Conservation (phyloP, 2,329 filamentous ascomycete genomes). For the Huntiella decipiens region DNA sequence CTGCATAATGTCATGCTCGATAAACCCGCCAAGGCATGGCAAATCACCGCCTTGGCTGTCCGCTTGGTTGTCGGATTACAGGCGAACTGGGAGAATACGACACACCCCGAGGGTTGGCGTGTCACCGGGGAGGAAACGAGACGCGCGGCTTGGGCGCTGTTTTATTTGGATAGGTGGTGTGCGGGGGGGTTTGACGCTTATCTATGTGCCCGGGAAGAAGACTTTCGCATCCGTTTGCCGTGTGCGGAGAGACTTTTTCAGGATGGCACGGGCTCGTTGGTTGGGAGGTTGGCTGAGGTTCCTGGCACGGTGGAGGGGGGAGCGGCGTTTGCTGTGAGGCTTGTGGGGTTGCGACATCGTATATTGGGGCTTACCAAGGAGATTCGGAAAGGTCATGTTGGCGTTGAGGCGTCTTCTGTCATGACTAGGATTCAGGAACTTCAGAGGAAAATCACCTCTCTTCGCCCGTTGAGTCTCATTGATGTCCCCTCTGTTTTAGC, state of each 20-base stretch:
- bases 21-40: conserved; percentile 23
- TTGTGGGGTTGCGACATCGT: conserved; percentile 17
- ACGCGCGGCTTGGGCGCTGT: conserved; percentile 22
- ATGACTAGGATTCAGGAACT: conserved; percentile 21
- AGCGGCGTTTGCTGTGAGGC: too few species aligned
- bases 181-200: conserved; percentile 24
- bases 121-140: conserved; percentile 12
- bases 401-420: conserved; percentile 20
- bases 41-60: conserved; percentile 20
- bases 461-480: conserved; percentile 15
- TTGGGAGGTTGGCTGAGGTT: too few species aligned
- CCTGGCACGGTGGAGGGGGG: too few species aligned
- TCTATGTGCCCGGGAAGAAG: conserved; percentile 20
- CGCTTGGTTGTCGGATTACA: conserved; percentile 22
- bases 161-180: conserved; percentile 21
- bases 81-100: conserved; percentile 20
- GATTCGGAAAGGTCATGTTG: conserved; percentile 9
- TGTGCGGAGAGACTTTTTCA: conserved; percentile 19
- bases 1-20: conserved; percentile 21
- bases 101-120: background rate
- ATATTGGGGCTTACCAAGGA: conserved; percentile 16
- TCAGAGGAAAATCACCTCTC: conserved; percentile 19
- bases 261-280: conserved; percentile 10
- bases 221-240: conserved; percentile 22
- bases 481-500: too few species aligned